Percentiles rank a stretch among this genome's conserved stretches.
These are phyloP conservation scores for Nicotiana tomentosiformis DNA, from an alignment of 257 asterid genomes.

Conservation along the genomic window DNA sequence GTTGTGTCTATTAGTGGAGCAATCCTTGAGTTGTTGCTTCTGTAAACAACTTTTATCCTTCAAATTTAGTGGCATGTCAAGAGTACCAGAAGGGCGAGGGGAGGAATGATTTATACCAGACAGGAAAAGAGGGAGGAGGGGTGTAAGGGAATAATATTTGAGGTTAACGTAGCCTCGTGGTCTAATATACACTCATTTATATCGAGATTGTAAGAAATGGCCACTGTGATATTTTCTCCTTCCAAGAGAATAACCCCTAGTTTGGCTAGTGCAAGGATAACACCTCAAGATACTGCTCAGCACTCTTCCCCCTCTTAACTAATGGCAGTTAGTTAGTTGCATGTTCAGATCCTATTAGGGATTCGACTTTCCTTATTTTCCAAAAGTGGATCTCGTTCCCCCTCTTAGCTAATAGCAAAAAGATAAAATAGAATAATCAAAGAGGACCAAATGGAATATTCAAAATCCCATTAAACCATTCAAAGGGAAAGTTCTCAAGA, in stretches of 20 bases:
- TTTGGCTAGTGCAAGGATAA: not conserved
- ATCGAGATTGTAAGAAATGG: not conserved
- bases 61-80: not conserved
- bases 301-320: not conserved
- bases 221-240: not conserved
- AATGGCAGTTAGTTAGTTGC: not conserved
- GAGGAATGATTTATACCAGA: not conserved
- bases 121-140: conserved; percentile 6
- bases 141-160: not conserved
- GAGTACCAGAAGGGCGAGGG: not conserved
- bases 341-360: not conserved
- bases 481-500: not conserved
- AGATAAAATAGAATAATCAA: not conserved
- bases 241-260: conserved; percentile 1
- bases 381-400: not conserved
- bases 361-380: not conserved
- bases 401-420: not conserved
- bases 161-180: not conserved
- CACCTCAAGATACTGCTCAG: not conserved
- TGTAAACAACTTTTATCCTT: not conserved
- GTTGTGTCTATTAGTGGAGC: not conserved
- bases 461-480: not conserved
- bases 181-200: conserved; percentile 1
- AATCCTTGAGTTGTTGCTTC: not conserved
- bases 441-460: not conserved